Base-by-base conservation (phyloP, 2,329 filamentous ascomycete genomes). In the Epichloe typhina region DNA sequence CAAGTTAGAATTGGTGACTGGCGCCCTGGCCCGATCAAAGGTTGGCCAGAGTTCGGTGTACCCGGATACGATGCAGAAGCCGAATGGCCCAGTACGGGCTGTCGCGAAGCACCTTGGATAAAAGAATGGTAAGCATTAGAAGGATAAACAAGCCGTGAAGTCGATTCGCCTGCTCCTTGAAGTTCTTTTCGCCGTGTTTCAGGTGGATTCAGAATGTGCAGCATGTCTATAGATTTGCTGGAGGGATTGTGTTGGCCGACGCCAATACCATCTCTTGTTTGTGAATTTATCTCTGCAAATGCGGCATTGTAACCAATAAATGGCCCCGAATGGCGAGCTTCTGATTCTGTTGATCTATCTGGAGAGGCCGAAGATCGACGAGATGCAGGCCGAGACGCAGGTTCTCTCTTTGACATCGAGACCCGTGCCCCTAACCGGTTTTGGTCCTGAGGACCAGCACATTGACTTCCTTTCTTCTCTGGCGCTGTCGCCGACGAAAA, bases 321-420 rank as follows among this genome's bases (percentile, higher is more conserved):
- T 43, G 55, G 56, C 45, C 53, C 53, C 39, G 56, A 55, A 40
- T 57, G 60, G 49, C 53, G 56, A 47, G 61, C 57, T 26, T 62
- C 59, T 50, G 47, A 46, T 49, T 60, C 59, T 46, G 62, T 58
- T 56, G 65, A 64, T 62, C 63, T 62, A 54, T 66, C 58, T 54
- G 73, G 68, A 50, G 72, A 73, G 59, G 65, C 69, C 56, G 72
- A 70, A 56, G 69, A 66, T 59, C 66, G 71, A 62, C 69, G 74
- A 68, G 76, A 75, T 64, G 70, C 67, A 72, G 76, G 72, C 65
- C 68, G 72, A 75, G 75, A 69, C 67, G 70, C 71, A 73, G 73
- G 66, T 61, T 72, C 74, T 70, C 72, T 75, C 72, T 80, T 76
- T 71, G 78, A 81, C 80, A 83, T 83, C 71, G 77, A 75, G 71